phyloP scores from a whole-genome alignment of 331 rosid genomes.

The Telfairia occidentalis region DNA sequence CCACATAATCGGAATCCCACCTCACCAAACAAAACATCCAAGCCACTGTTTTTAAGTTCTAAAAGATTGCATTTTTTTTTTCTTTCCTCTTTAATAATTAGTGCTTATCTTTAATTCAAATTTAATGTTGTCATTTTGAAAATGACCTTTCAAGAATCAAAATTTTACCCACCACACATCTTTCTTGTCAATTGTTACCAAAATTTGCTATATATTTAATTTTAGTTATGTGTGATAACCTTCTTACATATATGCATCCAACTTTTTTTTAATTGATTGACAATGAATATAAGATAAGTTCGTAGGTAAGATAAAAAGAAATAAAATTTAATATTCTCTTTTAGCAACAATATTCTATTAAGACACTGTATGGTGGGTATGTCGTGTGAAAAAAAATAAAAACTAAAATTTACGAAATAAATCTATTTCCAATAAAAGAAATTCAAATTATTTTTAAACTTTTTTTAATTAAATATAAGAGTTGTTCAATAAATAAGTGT shows the following conservation, averaged over 20 bases:
- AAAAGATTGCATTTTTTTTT: neutral
- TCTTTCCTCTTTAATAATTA: neutral
- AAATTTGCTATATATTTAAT: neutral
- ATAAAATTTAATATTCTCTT: no score
- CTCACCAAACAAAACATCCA: neutral
- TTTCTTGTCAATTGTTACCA: neutral
- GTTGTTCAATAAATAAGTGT: no score
- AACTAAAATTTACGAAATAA: no score
- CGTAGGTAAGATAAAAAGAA: neutral
- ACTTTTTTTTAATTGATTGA: neutral
- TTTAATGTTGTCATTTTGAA: neutral
- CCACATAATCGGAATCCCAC: neutral
- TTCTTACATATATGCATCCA: neutral
- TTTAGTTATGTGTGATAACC: neutral
- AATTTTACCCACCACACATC: neutral
- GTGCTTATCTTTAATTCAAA: constrained; percentile 5
- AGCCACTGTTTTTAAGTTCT: neutral
- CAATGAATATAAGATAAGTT: neutral
- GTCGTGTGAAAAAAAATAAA: no score
- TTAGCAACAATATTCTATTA: no score
- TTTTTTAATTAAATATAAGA: no score
- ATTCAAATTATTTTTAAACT: no score
- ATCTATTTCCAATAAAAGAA: no score
- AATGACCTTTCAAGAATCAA: neutral
- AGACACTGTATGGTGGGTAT: no score